phyloP scores from a whole-genome alignment of 2,329 filamentous ascomycete genomes.

The Lizonia empirigonia region DNA sequence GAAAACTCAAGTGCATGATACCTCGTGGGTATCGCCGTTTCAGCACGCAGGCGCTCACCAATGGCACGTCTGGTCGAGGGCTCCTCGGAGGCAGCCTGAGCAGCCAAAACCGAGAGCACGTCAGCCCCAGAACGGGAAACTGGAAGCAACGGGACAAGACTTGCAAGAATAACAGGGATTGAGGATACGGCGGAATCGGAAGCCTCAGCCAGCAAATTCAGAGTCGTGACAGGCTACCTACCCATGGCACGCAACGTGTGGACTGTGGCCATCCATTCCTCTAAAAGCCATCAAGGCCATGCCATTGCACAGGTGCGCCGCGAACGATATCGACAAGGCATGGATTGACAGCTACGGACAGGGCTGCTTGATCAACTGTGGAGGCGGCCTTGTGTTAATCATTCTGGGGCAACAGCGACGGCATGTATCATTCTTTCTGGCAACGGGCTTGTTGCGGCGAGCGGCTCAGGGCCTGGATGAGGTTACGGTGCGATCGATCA shows the following conservation, averaged over 20 bases:
- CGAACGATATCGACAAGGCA: constrained; percentile 6
- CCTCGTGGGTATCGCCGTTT: constrained; percentile 20
- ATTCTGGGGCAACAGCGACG: constrained; percentile 21
- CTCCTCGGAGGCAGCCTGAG: constrained; percentile 27
- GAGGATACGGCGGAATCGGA: constrained; percentile 23
- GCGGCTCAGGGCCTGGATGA: constrained; percentile 22
- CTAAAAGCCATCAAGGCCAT: constrained; percentile 1
- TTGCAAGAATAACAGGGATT: constrained; percentile 29
- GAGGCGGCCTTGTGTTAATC: constrained; percentile 25
- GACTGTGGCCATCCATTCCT: constrained; percentile 20
- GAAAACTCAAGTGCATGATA: constrained; percentile 13
- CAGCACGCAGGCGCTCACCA: constrained; percentile 26
- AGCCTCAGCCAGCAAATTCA: constrained; percentile 29
- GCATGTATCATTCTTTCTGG: constrained; percentile 27
- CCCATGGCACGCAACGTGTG: constrained; percentile 19
- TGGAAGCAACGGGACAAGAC: constrained; percentile 13
- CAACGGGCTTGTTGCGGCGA: constrained; percentile 21
- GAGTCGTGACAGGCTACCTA: neutral
- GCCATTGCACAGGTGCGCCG: constrained; percentile 21
- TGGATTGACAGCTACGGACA: neutral
- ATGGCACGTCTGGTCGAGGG: constrained; percentile 19
- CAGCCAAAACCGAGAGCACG: constrained; percentile 38
- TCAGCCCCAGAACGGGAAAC: constrained; percentile 30
- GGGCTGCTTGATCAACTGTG: constrained; percentile 10
- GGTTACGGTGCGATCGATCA: constrained; percentile 26